Base-by-base conservation (phyloP, 176 grass and related monocot species). In the Eragrostis nindensis region DNA sequence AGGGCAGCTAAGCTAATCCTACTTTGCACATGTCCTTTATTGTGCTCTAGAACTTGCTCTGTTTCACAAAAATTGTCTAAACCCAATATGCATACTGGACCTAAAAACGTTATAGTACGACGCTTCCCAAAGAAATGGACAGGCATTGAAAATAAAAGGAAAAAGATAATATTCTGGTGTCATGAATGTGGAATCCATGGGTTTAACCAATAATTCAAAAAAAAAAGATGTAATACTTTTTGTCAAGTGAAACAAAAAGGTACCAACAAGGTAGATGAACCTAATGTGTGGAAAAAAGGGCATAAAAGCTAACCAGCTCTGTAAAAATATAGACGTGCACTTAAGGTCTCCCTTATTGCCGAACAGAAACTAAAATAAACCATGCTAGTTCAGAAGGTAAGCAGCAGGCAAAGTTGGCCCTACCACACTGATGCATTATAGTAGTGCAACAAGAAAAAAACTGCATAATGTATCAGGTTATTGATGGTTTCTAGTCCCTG, bases 401-500 rank as follows among this genome's bases (percentile, higher is more conserved):
- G 32, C 1, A 36, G 32, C n/a, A n/a, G n/a, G n/a, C n/a, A n/a
- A n/a, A n/a, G n/a, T n/a, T n/a, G n/a, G n/a, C n/a, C n/a, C n/a
- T n/a, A 81, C 22, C 19, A 54, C 50, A 21, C 50, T n/a, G n/a
- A 54, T 54, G 19, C 19, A 55, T 24, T 50, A 52, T 29, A 50
- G 40, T 50, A 85, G 66, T 44, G 53, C 30, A 89, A 30, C 52
- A 32, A 66, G 40, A 81, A 76, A 68, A 69, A 84, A 86, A 71
- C 32, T 72, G 27, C 55, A 81, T 67, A 71, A 85, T 66, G 77
- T 77, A 73, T 60, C 73, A 82, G 68, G 74, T 54, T 53, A 82
- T 78, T 86, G 73, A 82, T 78, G 78, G 50, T 78, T 78, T 36
- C 29, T 53, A 68, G 73, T 78, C 67, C 59, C 48, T 78, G 78